A percentile compares a stretch with the other conserved stretches of the same genome.
phyloP scores from a whole-genome alignment of 192 early-diverging fungal species.

The Neocallimastix lanati region DNA sequence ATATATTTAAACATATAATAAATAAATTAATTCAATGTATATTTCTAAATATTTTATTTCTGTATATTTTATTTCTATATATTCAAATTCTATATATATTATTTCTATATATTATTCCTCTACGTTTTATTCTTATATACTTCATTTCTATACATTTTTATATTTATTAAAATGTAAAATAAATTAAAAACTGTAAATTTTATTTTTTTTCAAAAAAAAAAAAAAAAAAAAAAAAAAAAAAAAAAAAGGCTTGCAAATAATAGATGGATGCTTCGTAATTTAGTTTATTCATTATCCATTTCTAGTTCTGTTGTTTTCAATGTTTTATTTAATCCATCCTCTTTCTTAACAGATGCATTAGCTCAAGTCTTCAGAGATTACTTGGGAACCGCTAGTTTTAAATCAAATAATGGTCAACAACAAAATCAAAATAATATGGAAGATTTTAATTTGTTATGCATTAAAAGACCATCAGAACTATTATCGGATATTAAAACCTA shows the following conservation, averaged over 20 bases:
- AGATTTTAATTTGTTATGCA: not conserved
- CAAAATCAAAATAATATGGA: not conserved
- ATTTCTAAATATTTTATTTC: too few relatives aligned
- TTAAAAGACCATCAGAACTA: not conserved
- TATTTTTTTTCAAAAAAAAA: too few relatives aligned
- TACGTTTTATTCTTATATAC: too few relatives aligned
- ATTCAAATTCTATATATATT: too few relatives aligned
- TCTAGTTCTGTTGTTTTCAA: not conserved
- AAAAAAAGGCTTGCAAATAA: not conserved
- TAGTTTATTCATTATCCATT: not conserved
- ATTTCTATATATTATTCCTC: too few relatives aligned
- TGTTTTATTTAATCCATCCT: not conserved
- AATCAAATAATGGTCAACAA: not conserved
- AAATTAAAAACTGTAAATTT: too few relatives aligned
- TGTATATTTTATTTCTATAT: too few relatives aligned
- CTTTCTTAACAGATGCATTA: not conserved
- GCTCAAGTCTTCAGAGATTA: not conserved
- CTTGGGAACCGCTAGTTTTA: not conserved
- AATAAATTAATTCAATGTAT: too few relatives aligned
- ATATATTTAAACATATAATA: too few relatives aligned
- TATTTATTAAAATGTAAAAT: too few relatives aligned
- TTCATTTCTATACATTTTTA: too few relatives aligned
- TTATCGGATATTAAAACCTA: not conserved
- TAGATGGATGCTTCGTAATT: not conserved
- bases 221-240: too few relatives aligned